phyloP scores from a whole-genome alignment of 768 basidiomycete species.

The Calocybe gangraenosa region DNA sequence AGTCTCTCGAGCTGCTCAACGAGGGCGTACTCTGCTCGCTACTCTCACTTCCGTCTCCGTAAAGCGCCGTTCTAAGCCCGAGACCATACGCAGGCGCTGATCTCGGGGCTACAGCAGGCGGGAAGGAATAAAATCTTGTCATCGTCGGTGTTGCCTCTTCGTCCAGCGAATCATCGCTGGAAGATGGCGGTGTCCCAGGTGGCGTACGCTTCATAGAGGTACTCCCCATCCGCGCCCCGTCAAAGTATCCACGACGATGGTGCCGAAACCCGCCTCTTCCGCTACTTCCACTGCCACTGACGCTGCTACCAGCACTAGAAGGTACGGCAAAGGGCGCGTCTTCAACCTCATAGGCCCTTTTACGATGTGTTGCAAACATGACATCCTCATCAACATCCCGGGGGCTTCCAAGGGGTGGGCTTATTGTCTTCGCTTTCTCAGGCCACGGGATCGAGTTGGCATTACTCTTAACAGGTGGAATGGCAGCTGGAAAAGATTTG shows the following conservation, averaged over 20 bases:
- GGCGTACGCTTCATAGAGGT: conserved; percentile 41
- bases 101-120: conserved; percentile 13
- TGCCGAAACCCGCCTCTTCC: conserved; percentile 27
- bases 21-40: conserved; percentile 45
- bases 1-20: conserved; percentile 38
- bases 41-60: conserved; percentile 15
- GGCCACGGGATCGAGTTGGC: conserved; percentile 41
- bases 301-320: too few relatives aligned
- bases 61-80: neutral
- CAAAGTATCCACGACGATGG: conserved; percentile 58
- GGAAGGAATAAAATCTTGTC: conserved; percentile 33
- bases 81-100: neutral
- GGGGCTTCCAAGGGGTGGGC: conserved; percentile 43
- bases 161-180: neutral
- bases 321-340: neutral
- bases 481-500: neutral
- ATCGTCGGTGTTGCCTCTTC: conserved; percentile 23
- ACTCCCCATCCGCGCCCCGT: conserved; percentile 19
- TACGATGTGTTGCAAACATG: conserved; percentile 1
- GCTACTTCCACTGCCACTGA: neutral
- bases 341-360: neutral
- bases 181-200: conserved; percentile 37
- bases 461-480: neutral
- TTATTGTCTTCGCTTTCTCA: conserved; percentile 6
- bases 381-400: conserved; percentile 38